Conservation (phyloP, 306 rosid species). For the Biancaea sappan region DNA sequence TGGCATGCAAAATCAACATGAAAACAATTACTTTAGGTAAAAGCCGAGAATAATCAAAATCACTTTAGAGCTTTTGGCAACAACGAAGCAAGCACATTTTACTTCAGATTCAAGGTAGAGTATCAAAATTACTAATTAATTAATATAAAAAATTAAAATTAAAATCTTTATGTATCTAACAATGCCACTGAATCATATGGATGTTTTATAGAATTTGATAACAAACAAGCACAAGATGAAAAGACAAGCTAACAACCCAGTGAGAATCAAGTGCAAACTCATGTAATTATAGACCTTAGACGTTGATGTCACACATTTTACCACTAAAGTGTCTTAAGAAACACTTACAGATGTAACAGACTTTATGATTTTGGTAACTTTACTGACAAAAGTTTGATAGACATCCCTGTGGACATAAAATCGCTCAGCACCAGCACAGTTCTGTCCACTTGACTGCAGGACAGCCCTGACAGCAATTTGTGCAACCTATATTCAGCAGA, state of each 20-base stretch:
- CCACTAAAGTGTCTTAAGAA: slow-evolving; percentile 2
- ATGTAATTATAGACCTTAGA: neutral
- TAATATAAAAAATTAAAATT: neutral
- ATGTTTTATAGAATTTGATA: slow-evolving; percentile 21
- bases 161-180: neutral
- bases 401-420: slow-evolving; percentile 82
- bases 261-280: slow-evolving; percentile 19
- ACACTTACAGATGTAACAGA: slow-evolving; percentile 84
- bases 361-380: slow-evolving; percentile 76
- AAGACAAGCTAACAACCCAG: neutral
- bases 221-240: slow-evolving; percentile 1
- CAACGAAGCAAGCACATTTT: neutral
- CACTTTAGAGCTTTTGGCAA: neutral
- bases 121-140: slow-evolving; percentile 2
- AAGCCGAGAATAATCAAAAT: neutral
- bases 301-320: slow-evolving; percentile 18
- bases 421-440: slow-evolving; percentile 98
- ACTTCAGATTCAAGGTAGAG: neutral
- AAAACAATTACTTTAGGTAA: neutral
- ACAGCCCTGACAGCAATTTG: slow-evolving; percentile 91
- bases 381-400: slow-evolving; percentile 73
- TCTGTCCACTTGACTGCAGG: slow-evolving; percentile 97
- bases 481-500: slow-evolving; percentile 66
- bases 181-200: slow-evolving; percentile 10
- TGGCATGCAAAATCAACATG: neutral